Evolutionary conservation across 768 basidiomycete genomes (phyloP).

Genomic region (Paxillus rubicundulus): DNA sequence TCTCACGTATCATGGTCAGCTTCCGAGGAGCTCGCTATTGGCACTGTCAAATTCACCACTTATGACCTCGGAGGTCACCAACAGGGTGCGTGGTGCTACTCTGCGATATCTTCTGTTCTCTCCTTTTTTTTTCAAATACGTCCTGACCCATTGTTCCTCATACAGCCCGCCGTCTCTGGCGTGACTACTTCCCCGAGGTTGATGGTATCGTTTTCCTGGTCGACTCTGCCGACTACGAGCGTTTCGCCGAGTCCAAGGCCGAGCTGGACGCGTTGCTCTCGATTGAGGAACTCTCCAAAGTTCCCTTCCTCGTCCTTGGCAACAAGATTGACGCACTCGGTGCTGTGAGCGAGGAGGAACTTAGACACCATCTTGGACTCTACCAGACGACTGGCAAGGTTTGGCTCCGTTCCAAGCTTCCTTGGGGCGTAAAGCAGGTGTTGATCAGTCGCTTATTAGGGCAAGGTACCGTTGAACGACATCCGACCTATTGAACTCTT

Average conservation of each 20-base stretch:
- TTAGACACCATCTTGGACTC: constrained; percentile 90
- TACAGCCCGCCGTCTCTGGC: constrained; percentile 94
- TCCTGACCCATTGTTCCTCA: background rate
- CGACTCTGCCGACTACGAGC: constrained; percentile 95
- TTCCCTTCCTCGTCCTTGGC: constrained; percentile 96
- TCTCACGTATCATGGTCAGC: constrained; percentile 47
- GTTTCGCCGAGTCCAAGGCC: constrained; percentile 94
- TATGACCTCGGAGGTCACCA: constrained; percentile 98
- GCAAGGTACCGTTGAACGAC: constrained; percentile 94
- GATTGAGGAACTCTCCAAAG: constrained; percentile 92
- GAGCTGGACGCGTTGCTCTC: constrained; percentile 95
- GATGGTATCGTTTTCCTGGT: constrained; percentile 99
- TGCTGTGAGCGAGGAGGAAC: constrained; percentile 95
- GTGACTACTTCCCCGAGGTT: constrained; percentile 99
- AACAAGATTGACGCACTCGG: constrained; percentile 99
- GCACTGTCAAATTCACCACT: constrained; percentile 98
- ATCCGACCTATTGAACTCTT: constrained; percentile 98
- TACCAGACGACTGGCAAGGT: constrained; percentile 99
- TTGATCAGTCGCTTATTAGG: constrained; percentile 45
- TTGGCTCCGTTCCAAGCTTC: constrained; percentile 10
- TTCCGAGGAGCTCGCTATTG: constrained; percentile 97
- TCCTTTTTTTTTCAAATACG: background rate
- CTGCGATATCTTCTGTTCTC: background rate
- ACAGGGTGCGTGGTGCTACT: constrained; percentile 59
- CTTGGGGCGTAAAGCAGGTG: background rate